Conservation (phyloP, 148 eudicot genomes). For the Linanthus parryae region DNA sequence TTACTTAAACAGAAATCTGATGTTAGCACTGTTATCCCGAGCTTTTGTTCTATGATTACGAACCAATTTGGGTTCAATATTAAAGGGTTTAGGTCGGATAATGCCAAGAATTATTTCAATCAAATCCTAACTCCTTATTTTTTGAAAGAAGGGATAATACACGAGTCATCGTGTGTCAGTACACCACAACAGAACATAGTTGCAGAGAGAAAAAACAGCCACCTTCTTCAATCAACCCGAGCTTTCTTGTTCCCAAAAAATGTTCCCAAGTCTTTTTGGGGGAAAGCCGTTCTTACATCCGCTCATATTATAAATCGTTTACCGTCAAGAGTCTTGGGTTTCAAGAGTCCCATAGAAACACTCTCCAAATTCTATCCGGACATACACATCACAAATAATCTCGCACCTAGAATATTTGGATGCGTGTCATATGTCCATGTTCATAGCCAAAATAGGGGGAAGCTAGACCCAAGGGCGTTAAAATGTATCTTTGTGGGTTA, state of each 20-base stretch:
- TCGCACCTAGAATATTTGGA: background rate
- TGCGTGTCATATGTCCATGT: no score
- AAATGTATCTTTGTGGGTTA: background rate
- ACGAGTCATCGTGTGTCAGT: background rate
- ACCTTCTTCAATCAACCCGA: background rate
- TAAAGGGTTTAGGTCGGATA: background rate
- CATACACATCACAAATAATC: background rate
- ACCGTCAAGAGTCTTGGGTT: background rate
- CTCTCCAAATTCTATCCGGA: background rate
- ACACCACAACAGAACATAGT: slow-evolving; percentile 1
- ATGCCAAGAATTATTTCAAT: slow-evolving; percentile 2
- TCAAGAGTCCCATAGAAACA: background rate
- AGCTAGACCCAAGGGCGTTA: background rate
- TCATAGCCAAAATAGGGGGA: background rate
- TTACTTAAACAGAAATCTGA: background rate
- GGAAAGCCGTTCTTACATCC: background rate
- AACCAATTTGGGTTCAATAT: background rate
- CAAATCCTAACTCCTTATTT: background rate
- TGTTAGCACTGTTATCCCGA: background rate
- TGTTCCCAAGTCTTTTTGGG: background rate
- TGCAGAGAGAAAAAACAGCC: slow-evolving; percentile 3
- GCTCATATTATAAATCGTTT: slow-evolving; percentile 3
- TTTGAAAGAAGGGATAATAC: background rate
- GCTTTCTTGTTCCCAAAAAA: background rate
- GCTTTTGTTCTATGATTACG: background rate